Percentiles rank a stretch among this genome's conserved stretches.
Evolutionary conservation across 352 stramenopile genomes (phyloP).

Genomic region (Phytophthora capsici): DNA sequence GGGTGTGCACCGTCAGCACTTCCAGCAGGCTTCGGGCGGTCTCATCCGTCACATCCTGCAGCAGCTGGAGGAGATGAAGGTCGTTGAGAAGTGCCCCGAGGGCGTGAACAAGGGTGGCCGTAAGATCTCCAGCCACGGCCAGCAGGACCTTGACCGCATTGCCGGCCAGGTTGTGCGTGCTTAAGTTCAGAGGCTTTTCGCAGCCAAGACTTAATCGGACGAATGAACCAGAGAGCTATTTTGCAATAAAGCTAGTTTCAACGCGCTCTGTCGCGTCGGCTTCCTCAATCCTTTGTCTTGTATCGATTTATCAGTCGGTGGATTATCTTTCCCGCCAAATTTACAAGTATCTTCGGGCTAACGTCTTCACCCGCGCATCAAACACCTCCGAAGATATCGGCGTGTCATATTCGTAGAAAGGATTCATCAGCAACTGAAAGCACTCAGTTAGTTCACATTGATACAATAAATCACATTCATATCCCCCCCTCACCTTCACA

Average conservation of each 20-base stretch:
- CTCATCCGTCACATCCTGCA: constrained; percentile 98
- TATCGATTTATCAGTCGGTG: too few species aligned
- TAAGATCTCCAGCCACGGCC: constrained; percentile 96
- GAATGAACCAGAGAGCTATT: constrained; percentile 59
- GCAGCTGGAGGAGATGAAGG: constrained; percentile 98
- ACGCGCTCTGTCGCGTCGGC: constrained; percentile 14
- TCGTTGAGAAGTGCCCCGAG: constrained; percentile 95
- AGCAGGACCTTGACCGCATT: constrained; percentile 99
- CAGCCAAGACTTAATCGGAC: constrained; percentile 31
- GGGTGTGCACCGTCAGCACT: constrained; percentile 95
- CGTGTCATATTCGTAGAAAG: constrained; percentile 96
- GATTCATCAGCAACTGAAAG: constrained; percentile 94
- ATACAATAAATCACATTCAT: neutral
- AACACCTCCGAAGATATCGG: constrained; percentile 94
- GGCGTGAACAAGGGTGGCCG: constrained; percentile 94
- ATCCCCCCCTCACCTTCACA: constrained; percentile 86
- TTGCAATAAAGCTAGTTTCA: constrained; percentile 60
- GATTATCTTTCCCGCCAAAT: neutral
- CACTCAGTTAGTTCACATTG: constrained; percentile 12
- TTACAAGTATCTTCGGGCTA: constrained; percentile 90
- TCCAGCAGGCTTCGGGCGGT: constrained; percentile 95
- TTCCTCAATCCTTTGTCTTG: constrained; percentile 11
- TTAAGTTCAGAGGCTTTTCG: constrained; percentile 60
- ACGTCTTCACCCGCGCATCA: constrained; percentile 90
- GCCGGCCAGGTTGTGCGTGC: constrained; percentile 93